Evolutionary conservation across 345 rosid genomes (phyloP), one percentile per base, ranked within the genome.

Genomic region (Rhizophora apiculata): DNA sequence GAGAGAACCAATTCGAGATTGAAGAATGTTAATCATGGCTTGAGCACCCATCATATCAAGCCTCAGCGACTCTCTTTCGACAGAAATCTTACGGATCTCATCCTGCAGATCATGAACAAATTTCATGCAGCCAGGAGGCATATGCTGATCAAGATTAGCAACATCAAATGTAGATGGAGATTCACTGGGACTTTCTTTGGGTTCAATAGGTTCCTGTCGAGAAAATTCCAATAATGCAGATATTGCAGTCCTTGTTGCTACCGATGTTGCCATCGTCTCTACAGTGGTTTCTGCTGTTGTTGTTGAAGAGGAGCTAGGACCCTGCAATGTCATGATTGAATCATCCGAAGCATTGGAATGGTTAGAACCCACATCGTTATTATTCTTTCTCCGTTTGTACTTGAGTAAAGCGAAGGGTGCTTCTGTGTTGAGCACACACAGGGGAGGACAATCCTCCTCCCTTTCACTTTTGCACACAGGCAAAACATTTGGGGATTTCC

Each of bases 161-260:
- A 78, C 62, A 66, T 54, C 75, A 54, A 72, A 51, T 16, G 69
- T 31, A 3, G 81, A 72, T n/a, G 76, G 62, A 64, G 79, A 77
- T 70, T 53, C 58, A 34, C 3, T 66, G 30, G 76, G 30, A 13
- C 60, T 73, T 68, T 82, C 84, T 79, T 77, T 83, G 8, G 67
- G 74, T 57, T 84, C 85, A 34, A 80, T 55, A 8, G 89, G 73
- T 61, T 87, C 90, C 92, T 84, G 82, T 15, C 88, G 85, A n/a
- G 91, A 87, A 71, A 91, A 89, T 74, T 91, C 97, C 70, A 94
- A 71, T 71, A 94, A 73, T 8, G 98, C 89, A 65, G 98, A 91
- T 65, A 89, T 64, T 30, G 92, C 89, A 0, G 84, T 84, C 5
- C 88, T 84, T 49, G 89, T 85, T 24, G 88, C 89, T 31, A 84